These are phyloP conservation scores for Nitzschia putrida DNA, from an alignment of 108 stramenopile genomes.

Conservation along the genomic window DNA sequence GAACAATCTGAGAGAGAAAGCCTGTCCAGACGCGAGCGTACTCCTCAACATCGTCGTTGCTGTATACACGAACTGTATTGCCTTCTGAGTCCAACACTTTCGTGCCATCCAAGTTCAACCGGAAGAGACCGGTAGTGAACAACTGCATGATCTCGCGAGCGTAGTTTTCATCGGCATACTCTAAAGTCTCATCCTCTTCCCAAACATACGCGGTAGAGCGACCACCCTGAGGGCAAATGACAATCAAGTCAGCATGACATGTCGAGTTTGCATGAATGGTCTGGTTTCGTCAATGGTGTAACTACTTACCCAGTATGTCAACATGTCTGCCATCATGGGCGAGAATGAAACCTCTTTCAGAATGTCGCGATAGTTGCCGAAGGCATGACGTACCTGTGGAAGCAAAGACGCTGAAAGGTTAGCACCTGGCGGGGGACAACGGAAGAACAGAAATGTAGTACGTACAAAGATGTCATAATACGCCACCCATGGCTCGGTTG, in stretches of 20 bases:
- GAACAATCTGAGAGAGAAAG: conserved; percentile 21
- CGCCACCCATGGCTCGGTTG: conserved; percentile 39
- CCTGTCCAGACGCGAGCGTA: conserved; percentile 59
- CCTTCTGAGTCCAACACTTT: conserved; percentile 19
- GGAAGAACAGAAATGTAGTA: no score
- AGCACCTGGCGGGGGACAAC: no score
- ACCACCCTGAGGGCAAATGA: background rate
- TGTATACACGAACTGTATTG: conserved; percentile 34
- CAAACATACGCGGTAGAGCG: conserved; percentile 52
- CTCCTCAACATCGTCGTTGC: conserved; percentile 48
- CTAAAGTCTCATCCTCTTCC: conserved; percentile 10
- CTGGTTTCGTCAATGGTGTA: no score
- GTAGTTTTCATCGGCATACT: conserved; percentile 35
- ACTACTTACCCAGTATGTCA: conserved; percentile 41
- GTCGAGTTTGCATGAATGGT: no score
- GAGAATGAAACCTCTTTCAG: conserved; percentile 67
- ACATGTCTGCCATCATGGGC: conserved; percentile 71
- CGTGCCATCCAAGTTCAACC: conserved; percentile 54
- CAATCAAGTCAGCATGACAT: no score
- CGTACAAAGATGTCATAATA: conserved; percentile 68
- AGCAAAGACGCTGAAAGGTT: no score
- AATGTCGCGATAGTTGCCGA: conserved; percentile 76
- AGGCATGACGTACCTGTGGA: conserved; percentile 59
- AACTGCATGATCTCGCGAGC: conserved; percentile 58
- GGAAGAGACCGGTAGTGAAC: conserved; percentile 50